Evolutionary conservation across 78 protist species (phyloP).

Genomic region (Planoprotostelium fungivorum): DNA sequence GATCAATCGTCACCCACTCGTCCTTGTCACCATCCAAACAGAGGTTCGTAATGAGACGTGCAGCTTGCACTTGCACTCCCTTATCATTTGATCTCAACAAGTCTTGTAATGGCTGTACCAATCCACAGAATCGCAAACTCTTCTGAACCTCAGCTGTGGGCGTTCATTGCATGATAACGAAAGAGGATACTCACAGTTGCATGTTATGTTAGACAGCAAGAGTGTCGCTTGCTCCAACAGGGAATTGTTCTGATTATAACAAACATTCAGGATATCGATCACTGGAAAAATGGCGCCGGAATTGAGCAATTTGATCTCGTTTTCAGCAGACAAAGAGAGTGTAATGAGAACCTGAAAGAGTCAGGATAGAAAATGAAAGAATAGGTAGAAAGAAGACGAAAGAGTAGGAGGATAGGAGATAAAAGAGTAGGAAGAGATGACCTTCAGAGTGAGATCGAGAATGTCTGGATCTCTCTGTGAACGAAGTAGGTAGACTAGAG

Average conservation of each 20-base stretch:
- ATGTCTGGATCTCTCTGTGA: neutral
- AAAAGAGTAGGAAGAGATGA: neutral
- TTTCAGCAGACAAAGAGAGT: neutral
- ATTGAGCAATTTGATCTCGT: neutral
- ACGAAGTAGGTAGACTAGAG: neutral
- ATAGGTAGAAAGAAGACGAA: too few relatives aligned
- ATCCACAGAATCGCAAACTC: neutral
- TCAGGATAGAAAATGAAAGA: too few relatives aligned
- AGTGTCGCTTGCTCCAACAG: too few relatives aligned
- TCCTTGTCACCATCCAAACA: neutral
- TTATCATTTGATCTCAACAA: neutral
- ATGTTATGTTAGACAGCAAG: too few relatives aligned
- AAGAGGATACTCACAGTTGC: too few relatives aligned
- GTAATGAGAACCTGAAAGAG: neutral
- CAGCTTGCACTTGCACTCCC: neutral
- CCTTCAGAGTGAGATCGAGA: neutral
- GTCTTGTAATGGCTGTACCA: neutral
- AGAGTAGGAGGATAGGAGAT: too few relatives aligned
- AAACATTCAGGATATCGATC: neutral
- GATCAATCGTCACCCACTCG: too few relatives aligned
- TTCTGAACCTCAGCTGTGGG: neutral
- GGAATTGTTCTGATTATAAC: too few relatives aligned
- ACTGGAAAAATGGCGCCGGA: neutral
- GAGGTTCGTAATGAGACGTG: neutral
- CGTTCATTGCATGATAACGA: too few relatives aligned